These are phyloP conservation scores for Rhizophagus prolifer DNA, from an alignment of 192 early-diverging fungal genomes.

Conservation along the genomic window DNA sequence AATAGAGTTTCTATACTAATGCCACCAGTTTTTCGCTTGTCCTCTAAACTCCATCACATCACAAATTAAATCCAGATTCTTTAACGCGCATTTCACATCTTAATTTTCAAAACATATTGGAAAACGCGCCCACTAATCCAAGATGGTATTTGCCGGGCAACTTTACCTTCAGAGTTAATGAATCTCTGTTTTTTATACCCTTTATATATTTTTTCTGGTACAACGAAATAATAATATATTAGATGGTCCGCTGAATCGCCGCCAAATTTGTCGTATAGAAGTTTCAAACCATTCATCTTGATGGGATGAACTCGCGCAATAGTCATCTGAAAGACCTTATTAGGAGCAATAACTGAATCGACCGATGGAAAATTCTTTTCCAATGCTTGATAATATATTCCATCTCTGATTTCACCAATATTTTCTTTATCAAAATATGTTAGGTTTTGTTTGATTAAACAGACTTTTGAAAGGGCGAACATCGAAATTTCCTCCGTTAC, in stretches of 20 bases:
- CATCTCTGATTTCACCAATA: too few species aligned
- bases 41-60: too few species aligned
- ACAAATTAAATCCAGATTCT: neutral
- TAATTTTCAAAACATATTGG: constrained; percentile 15
- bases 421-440: too few species aligned
- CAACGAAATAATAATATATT: constrained; percentile 12
- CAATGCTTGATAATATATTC: too few species aligned
- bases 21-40: too few species aligned
- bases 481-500: too few species aligned
- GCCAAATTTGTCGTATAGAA: neutral
- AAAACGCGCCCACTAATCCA: neutral
- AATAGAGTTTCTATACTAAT: too few species aligned
- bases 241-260: too few species aligned
- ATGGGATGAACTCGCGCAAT: neutral
- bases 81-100: neutral
- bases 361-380: too few species aligned
- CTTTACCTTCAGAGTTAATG: neutral
- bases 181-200: neutral
- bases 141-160: neutral
- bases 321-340: constrained; percentile 11
- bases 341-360: neutral
- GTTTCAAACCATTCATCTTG: constrained; percentile 11
- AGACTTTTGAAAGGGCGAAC: too few species aligned
- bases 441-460: too few species aligned
- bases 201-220: neutral